phyloP scores from a whole-genome alignment of 2,329 filamentous ascomycete genomes.

The Zasmidium angulare region DNA sequence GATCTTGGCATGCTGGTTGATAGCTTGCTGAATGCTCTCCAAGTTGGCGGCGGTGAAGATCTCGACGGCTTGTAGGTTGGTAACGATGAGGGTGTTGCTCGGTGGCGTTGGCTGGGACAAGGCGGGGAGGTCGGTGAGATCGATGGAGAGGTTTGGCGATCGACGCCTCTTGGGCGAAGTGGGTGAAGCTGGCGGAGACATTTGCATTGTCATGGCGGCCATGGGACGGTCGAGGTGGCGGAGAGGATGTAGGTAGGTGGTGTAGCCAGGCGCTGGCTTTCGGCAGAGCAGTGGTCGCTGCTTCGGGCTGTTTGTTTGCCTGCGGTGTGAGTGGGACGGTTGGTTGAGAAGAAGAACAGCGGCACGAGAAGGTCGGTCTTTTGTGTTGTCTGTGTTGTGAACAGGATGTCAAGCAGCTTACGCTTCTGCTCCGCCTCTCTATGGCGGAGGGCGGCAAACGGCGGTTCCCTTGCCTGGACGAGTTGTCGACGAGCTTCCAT shows the following conservation, averaged over 20 bases:
- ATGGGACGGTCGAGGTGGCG: not conserved
- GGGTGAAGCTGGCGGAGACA: conserved; percentile 11
- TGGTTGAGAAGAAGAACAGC: not conserved
- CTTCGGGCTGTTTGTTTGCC: not conserved
- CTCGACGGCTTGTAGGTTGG: conserved; percentile 70
- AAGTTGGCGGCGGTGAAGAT: conserved; percentile 75
- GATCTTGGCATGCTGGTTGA: conserved; percentile 68
- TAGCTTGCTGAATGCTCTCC: conserved; percentile 69
- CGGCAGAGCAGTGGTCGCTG: not conserved
- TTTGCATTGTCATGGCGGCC: conserved; percentile 18
- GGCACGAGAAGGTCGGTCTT: not conserved
- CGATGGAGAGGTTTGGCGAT: conserved; percentile 37
- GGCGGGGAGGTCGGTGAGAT: conserved; percentile 44
- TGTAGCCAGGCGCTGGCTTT: not conserved
- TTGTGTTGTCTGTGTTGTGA: not conserved
- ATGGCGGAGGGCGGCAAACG: not conserved
- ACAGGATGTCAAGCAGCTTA: not conserved
- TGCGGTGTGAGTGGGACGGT: not conserved
- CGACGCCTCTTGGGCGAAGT: conserved; percentile 27
- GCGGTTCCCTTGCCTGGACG: not conserved
- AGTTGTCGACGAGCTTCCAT: not conserved
- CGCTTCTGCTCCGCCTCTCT: not conserved
- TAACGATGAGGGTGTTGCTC: conserved; percentile 82
- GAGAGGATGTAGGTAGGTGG: not conserved
- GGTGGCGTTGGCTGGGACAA: conserved; percentile 70